Base-by-base conservation (phyloP, 179 eudicot genomes). In the Beta lomatogona region DNA sequence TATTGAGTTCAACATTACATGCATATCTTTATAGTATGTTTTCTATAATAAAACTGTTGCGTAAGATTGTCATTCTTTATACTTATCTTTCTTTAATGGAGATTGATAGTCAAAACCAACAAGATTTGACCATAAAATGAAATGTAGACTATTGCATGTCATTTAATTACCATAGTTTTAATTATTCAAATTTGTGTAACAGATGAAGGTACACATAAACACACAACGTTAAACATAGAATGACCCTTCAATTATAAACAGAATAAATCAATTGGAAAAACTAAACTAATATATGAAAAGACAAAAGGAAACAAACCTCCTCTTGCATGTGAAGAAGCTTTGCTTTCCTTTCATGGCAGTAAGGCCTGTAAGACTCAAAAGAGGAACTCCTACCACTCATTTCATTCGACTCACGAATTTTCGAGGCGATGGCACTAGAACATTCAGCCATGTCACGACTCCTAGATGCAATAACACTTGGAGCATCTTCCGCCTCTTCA, bases 271-370 rank as follows among this genome's bases (percentile, higher is more conserved):
- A 9, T 4, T 25, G 18, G 22, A 72, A n/a, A n/a, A 69, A 41
- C 5, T 19, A 50, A 16, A 66, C 6, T 31, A 19, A 2, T 67
- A 6, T 10, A 25, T 46, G 48, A 6, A 15, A 16, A 7, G n/a
- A 54, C 31, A 73, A 73, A 28, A 7, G 4, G 12, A 10, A 28
- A 55, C 84, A 50, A 66, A 84, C 87, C 87, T 84, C 82, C 74
- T 84, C 84, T 69, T 84, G 84, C 84, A 84, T 81, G 67, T 81
- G 72, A 75, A 84, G 72, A 25, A 84, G 87, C 74, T 81, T 84
- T 2, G 84, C 84, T 52, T 78, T 81, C 82, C 82, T 84, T 41
- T 84, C 84, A 60, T 78, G 74, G 68, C 84, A 81, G 59, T 81
- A 80, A 0, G 82, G 82, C 64, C 79, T 60, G 72, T 72, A 84